Evolutionary conservation across 768 basidiomycete species (phyloP), one percentile per base, ranked within the genome.

Genomic region (Tylopilus sp.): DNA sequence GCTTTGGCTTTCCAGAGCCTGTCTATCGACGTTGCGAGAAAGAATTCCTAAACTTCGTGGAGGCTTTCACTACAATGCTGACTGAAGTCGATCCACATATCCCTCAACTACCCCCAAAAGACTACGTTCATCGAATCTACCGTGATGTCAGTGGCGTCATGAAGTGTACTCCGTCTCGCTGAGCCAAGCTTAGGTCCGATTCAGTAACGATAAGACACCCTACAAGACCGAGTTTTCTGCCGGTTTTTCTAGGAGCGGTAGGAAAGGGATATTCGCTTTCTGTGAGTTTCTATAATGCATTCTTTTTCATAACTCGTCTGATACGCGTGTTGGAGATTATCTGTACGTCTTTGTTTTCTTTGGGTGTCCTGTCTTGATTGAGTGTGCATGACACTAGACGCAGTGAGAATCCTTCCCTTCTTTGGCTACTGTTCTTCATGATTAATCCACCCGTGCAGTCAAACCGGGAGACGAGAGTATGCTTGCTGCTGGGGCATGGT

Each of bases 131-230:
- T 67, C 77, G 95, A 15, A 94, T 98, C 36, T 95, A 97, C 65
- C 84, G 95, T 40, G 95, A 98, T 66, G 90, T 88, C n/a, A n/a
- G n/a, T n/a, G n/a, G n/a, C n/a, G n/a, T n/a, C n/a, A n/a, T n/a
- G n/a, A n/a, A 18, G 9, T 40, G 28, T 51, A 25, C 12, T 8
- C 22, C 23, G n/a, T 51, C 48, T 57, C 30, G 39, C 45, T 57
- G 44, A 59, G 15, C 20, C 3, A 25, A 8, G 7, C 31, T 31
- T 40, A 92, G 89, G 68, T 95, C 21, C 81, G 94, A 13, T 97
- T 95, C 70, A 91, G 88, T 63, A 91, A 91, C 50, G 89, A 94
- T 65, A 95, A 94, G 72, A 99, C 95, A 5, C 95, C 95, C 0
- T 99, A 99, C 74, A 98, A 98, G 71, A 79, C 69, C 6, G 76